These are phyloP conservation scores for Xylaria longipes DNA, from an alignment of 495 filamentous ascomycete species.

Conservation along the genomic window DNA sequence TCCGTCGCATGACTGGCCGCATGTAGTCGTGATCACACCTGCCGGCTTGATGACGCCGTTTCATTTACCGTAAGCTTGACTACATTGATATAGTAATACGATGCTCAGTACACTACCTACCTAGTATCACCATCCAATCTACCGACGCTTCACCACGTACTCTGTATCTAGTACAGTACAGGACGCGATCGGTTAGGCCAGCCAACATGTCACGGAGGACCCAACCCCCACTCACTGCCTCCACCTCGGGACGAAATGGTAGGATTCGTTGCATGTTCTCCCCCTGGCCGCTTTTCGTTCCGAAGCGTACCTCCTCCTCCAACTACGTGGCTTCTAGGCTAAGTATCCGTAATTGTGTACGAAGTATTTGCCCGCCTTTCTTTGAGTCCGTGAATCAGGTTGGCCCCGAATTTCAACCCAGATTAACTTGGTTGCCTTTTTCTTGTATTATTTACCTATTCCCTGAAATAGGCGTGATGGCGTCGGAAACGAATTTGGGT, in stretches of 20 bases:
- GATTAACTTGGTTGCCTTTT: neutral
- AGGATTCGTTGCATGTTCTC: neutral
- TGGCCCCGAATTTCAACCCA: neutral
- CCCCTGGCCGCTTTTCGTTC: neutral
- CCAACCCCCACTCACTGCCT: neutral
- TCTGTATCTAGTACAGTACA: too few species aligned
- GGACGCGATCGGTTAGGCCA: neutral
- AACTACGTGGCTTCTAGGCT: neutral
- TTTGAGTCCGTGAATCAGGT: neutral
- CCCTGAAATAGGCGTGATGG: neutral
- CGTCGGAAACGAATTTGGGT: neutral
- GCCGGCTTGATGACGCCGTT: neutral
- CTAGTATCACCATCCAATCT: neutral
- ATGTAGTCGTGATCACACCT: neutral
- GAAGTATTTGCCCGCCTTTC: too few species aligned
- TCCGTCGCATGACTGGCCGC: slow-evolving; percentile 12
- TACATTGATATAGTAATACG: neutral
- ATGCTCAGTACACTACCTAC: neutral
- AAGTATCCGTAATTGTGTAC: neutral
- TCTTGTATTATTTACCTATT: neutral
- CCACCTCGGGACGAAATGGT: neutral
- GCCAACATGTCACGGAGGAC: neutral
- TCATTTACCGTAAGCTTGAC: neutral
- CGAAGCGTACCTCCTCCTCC: neutral
- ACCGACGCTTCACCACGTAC: too few species aligned